A percentile compares a stretch with the other conserved stretches of the same genome.
Evolutionary conservation across 768 basidiomycete species (phyloP).

Genomic region (Trametes villosa): DNA sequence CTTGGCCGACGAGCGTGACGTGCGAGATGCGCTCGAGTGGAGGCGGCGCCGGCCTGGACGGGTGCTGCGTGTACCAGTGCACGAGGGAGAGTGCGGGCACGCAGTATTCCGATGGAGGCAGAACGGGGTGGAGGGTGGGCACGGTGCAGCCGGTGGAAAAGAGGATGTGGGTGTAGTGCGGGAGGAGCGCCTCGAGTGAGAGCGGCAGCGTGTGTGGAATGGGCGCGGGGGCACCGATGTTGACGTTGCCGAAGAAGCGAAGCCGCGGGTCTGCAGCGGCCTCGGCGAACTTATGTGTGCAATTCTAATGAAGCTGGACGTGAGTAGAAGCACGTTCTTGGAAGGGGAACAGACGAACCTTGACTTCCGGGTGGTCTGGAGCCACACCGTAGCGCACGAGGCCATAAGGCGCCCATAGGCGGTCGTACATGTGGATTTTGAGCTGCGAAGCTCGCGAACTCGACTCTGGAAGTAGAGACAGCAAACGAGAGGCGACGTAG

Average conservation of each 20-base stretch:
- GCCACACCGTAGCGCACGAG: slow-evolving; percentile 96
- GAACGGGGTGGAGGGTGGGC: slow-evolving; percentile 58
- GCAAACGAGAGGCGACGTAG: slow-evolving; percentile 88
- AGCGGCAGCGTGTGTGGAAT: slow-evolving; percentile 61
- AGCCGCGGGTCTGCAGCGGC: slow-evolving; percentile 81
- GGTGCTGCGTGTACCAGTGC: slow-evolving; percentile 97
- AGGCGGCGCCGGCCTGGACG: slow-evolving; percentile 61
- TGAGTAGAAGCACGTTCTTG: too few species aligned
- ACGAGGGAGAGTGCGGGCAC: slow-evolving; percentile 83
- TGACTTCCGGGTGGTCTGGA: slow-evolving; percentile 98
- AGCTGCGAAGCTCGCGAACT: slow-evolving; percentile 41
- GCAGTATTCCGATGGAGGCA: slow-evolving; percentile 54
- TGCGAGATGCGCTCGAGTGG: slow-evolving; percentile 68
- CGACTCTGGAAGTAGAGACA: slow-evolving; percentile 59
- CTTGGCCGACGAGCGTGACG: slow-evolving; percentile 88
- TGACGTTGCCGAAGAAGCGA: slow-evolving; percentile 90
- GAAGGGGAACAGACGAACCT: slow-evolving; percentile 52
- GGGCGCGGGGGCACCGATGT: slow-evolving; percentile 47
- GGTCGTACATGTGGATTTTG: slow-evolving; percentile 87
- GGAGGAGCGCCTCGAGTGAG: slow-evolving; percentile 61
- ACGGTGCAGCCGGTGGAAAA: slow-evolving; percentile 86
- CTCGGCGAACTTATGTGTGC: slow-evolving; percentile 91
- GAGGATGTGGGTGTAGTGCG: slow-evolving; percentile 83
- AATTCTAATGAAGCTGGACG: slow-evolving; percentile 64
- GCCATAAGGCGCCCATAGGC: slow-evolving; percentile 93